Base-by-base conservation (phyloP, 1,284 basidiomycete genomes). In the Moesziomyces parantarcticus region DNA sequence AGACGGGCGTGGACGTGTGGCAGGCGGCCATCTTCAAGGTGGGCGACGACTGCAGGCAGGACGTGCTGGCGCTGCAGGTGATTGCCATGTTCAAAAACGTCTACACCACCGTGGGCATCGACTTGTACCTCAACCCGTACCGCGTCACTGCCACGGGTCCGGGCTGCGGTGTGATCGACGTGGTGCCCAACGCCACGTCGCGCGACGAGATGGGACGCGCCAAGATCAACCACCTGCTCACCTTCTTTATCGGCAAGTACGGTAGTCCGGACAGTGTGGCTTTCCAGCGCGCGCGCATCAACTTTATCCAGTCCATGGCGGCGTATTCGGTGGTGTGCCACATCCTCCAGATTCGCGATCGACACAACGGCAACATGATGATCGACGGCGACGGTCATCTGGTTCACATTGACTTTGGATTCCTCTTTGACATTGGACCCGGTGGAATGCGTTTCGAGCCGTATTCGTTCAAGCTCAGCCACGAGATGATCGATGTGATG, bases 51-150 rank as follows among this genome's bases (percentile, higher is more conserved):
- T 99, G 97, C 85, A 90, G 97, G 45, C 97, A 99, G 85, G 97
- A 99, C 79, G 92, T 98, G 21, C 88, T 99, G 41, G 97, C 97
- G 0, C 86, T 99, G 57, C 97, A 99, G 83, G 87, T 97, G 72
- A 99, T 99, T 71, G 97, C 97, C 10, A 98, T 99, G 93, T 97
- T 99, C 88, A 99, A 99, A 86, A 98, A 97, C 84, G 92, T 98
- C 68, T 99, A 96, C 85, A 92, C 89, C 14, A 82, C 82, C 63
- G 89, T 96, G 53, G 97, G 97, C 1, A 86, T 99, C 57, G 92
- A 91, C 20, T 86, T 98, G 29, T 98, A 99, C 80, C 88, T 99
- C 25, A 96, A 90, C 84, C 97, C 97, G 0, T 99, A 99, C 83
- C 90, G 96, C 48, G 97, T 99, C 16, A 97, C 94, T 8, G 96